phyloP scores from a whole-genome alignment of 2,329 filamentous ascomycete genomes.

The Fusarium sp. region DNA sequence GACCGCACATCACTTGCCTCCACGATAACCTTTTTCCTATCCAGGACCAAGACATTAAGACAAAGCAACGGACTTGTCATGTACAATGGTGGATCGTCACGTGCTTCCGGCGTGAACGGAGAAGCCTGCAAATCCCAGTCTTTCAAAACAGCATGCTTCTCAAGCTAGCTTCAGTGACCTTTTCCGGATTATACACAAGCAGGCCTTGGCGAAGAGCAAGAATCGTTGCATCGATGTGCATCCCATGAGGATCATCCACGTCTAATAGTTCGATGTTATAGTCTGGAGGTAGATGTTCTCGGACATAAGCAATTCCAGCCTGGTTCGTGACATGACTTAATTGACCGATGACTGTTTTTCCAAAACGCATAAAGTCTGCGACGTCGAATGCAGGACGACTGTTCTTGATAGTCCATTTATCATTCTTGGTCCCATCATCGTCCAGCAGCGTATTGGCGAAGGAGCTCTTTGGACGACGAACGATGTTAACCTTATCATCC shows the following conservation, averaged over 20 bases:
- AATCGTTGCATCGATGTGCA: neutral
- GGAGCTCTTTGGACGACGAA: neutral
- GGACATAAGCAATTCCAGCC: neutral
- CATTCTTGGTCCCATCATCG: neutral
- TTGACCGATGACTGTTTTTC: neutral
- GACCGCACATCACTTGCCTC: neutral
- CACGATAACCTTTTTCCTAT: neutral
- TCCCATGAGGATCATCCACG: neutral
- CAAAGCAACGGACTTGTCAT: neutral
- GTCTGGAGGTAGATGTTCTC: fast-evolving
- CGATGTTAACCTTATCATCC: neutral
- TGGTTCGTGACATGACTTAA: neutral
- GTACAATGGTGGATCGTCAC: neutral
- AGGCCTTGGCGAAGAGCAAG: neutral
- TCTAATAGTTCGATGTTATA: neutral
- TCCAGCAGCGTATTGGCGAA: neutral
- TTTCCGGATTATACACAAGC: neutral
- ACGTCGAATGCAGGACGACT: neutral
- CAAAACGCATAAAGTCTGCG: neutral
- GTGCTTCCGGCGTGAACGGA: neutral
- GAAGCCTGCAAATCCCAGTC: neutral
- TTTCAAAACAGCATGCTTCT: neutral
- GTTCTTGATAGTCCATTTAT: neutral
- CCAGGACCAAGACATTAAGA: neutral
- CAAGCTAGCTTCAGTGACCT: neutral